Percentiles rank a stretch among this genome's conserved stretches.
These are phyloP conservation scores for Ogataea pignaliae DNA, from an alignment of 805 yeast species.

Conservation along the genomic window DNA sequence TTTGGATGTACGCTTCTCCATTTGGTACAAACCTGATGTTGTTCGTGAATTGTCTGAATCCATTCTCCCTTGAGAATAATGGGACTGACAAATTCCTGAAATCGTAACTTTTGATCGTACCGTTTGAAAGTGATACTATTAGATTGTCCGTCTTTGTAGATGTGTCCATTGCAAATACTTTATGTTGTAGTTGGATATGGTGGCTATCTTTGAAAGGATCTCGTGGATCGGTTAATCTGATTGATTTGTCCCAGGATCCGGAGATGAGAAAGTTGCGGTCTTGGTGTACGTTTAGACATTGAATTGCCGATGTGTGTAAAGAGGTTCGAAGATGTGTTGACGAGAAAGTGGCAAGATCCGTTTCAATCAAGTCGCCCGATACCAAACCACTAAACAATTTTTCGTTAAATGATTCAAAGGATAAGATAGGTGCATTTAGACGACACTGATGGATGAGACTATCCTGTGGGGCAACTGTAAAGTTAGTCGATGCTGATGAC, in stretches of 20 bases:
- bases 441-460: too few relatives aligned
- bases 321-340: conserved; percentile 24
- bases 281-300: conserved; percentile 27
- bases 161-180: conserved; percentile 61
- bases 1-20: conserved; percentile 56
- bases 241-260: conserved; percentile 59
- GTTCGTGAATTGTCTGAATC: conserved; percentile 53
- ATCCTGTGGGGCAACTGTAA: too few relatives aligned
- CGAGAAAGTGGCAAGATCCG: conserved; percentile 41
- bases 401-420: neutral
- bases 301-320: conserved; percentile 39
- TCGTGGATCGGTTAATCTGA: conserved; percentile 41
- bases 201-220: too few relatives aligned
- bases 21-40: conserved; percentile 52
- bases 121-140: conserved; percentile 49
- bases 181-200: conserved; percentile 20
- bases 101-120: conserved; percentile 56
- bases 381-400: conserved; percentile 35
- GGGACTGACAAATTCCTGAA: conserved; percentile 12
- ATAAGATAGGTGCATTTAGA: too few relatives aligned
- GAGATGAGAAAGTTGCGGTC: conserved; percentile 36
- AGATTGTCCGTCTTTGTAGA: conserved; percentile 28
- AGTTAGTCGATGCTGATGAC: too few relatives aligned
- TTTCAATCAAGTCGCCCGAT: conserved; percentile 48
- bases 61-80: conserved; percentile 7